These are phyloP conservation scores for Ascobolus immersus DNA, from an alignment of 495 filamentous ascomycete species.

Conservation along the genomic window DNA sequence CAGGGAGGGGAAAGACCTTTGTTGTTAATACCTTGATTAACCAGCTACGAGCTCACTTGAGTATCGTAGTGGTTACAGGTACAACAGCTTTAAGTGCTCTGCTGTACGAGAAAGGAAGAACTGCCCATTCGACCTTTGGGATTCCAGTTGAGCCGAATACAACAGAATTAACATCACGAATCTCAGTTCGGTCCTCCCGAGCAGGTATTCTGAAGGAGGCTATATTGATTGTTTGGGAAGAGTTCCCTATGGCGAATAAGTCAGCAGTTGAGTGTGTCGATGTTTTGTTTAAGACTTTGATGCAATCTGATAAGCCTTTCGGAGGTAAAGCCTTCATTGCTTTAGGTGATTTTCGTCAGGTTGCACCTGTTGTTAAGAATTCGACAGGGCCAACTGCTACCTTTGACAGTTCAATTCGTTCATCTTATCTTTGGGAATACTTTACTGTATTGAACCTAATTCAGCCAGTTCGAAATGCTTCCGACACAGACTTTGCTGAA, in stretches of 20 bases:
- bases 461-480: neutral
- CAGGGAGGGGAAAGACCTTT: slow-evolving; percentile 5
- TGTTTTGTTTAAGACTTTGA: neutral
- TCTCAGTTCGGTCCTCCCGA: neutral
- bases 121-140: neutral
- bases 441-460: neutral
- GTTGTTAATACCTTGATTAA: neutral
- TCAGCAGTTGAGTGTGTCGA: neutral
- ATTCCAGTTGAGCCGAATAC: neutral
- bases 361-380: neutral
- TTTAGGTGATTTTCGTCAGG: neutral
- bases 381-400: neutral
- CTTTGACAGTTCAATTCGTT: neutral
- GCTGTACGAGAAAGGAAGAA: neutral
- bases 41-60: neutral
- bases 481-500: neutral
- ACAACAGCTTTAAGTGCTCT: neutral
- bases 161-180: neutral
- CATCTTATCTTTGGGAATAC: neutral
- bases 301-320: neutral
- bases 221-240: neutral
- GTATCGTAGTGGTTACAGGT: neutral
- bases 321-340: neutral
- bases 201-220: neutral
- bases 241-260: neutral